Evolutionary conservation across 306 rosid species (phyloP), one percentile per base, ranked within the genome.

Genomic region (Comarum palustre): DNA sequence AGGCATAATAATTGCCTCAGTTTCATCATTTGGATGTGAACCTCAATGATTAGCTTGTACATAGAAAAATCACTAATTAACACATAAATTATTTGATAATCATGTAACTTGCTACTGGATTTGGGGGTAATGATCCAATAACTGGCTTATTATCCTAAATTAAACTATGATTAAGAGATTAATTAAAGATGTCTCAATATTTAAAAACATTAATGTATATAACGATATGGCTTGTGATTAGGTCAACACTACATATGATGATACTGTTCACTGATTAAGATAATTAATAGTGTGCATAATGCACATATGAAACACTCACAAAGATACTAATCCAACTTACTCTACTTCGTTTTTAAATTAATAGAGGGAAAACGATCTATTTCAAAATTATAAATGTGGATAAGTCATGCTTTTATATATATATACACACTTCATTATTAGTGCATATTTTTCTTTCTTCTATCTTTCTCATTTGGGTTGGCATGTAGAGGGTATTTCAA

Each of bases 11-110:
- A 72, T 72, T 72, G 51, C 42, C 76, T 42, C 55, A 45, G 25
- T 57, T 39, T 57, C 75, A 55, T 8, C 66, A 25, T 55, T 57
- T 71, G 38, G n/a, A 81, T 29, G 81, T 75, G 58, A 59, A 75
- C 66, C 52, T 27, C 73, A 42, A 70, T 29, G 82, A 80, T 78
- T 71, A 79, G 66, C 25, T 42, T 66, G 47, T 45, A 25, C 41
- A 51, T 43, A 64, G 60, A 68, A 52, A 52, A 46, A 72, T 76
- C 45, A 52, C 59, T n/a, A 51, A n/a, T n/a, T 4, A 45, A 41
- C 15, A 25, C n/a, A 68, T 13, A 74, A 62, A 75, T 72, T 39
- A 71, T 70, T 32, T 32, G 27, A 72, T 71, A 62, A 74, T 74
- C 47, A 29, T 25, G 59, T 57, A 54, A 54, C 52, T 72, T 8